Percentiles rank a stretch among this genome's conserved stretches.
These are phyloP conservation scores for Neophaeococcomyces aloes DNA, from an alignment of 2,329 filamentous ascomycete genomes.

Conservation along the genomic window DNA sequence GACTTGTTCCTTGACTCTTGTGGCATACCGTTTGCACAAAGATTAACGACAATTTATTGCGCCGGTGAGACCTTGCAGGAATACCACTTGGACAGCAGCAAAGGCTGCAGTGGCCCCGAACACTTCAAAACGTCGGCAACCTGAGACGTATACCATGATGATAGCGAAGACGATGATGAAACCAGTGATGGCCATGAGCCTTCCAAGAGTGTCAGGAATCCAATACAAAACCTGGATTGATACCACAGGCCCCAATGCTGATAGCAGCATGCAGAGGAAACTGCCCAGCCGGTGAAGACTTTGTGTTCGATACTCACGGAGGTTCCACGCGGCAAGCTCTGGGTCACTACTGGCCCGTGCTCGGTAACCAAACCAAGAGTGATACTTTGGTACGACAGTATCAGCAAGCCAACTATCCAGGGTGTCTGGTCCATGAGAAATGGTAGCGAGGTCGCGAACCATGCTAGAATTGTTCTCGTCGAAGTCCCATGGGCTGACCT, in stretches of 20 bases:
- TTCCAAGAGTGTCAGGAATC: background rate
- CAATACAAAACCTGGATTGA: slow-evolving; percentile 3
- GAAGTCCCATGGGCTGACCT: too few relatives aligned
- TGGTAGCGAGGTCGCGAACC: background rate
- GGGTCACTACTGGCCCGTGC: too few relatives aligned
- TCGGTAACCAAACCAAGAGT: background rate
- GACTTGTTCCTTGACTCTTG: too few relatives aligned
- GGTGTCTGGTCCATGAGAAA: background rate
- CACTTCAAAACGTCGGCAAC: slow-evolving; percentile 5
- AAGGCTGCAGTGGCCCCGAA: slow-evolving; percentile 5
- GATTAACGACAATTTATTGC: too few relatives aligned
- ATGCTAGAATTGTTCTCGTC: too few relatives aligned
- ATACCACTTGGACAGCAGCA: background rate
- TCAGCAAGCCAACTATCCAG: slow-evolving; percentile 4
- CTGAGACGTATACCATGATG: slow-evolving; percentile 3
- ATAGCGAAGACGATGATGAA: slow-evolving; percentile 3
- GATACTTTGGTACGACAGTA: background rate
- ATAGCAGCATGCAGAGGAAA: background rate
- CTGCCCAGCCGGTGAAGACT: too few relatives aligned
- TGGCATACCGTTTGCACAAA: too few relatives aligned
- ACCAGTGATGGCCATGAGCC: slow-evolving; percentile 2
- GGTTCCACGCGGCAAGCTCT: too few relatives aligned
- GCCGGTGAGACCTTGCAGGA: background rate
- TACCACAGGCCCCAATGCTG: background rate
- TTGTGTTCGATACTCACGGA: too few relatives aligned